Percentiles rank a stretch among this genome's conserved stretches.
phyloP scores from a whole-genome alignment of 1,139 yeast genomes.

The Debaryomycetaceae sp. region DNA sequence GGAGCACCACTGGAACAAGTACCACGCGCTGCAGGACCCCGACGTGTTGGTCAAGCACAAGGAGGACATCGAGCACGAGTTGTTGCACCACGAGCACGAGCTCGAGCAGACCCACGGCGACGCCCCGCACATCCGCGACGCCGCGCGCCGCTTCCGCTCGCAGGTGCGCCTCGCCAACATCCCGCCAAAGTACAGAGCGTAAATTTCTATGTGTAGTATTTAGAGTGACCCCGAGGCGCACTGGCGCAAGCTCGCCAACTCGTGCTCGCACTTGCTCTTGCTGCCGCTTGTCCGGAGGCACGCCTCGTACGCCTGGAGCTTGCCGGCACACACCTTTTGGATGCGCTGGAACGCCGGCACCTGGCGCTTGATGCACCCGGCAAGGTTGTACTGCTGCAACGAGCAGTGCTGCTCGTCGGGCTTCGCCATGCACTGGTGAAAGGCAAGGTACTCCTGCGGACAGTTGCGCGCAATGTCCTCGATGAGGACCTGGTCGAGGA shows the following conservation, averaged over 20 bases:
- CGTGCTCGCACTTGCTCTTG: constrained; percentile 31
- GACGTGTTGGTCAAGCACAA: constrained; percentile 75
- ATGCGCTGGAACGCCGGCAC: constrained; percentile 67
- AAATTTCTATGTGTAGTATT: constrained; percentile 3
- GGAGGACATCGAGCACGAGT: constrained; percentile 87
- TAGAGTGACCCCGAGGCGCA: constrained; percentile 30
- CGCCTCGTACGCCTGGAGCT: constrained; percentile 55
- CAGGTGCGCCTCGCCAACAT: constrained; percentile 35
- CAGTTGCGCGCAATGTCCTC: constrained; percentile 57
- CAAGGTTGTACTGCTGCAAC: constrained; percentile 46
- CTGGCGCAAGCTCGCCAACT: constrained; percentile 28
- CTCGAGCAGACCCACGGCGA: constrained; percentile 66
- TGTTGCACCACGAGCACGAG: constrained; percentile 82
- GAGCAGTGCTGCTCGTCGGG: constrained; percentile 46
- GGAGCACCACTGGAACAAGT: constrained; percentile 90
- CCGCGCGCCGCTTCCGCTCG: constrained; percentile 25
- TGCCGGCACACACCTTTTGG: constrained; percentile 52
- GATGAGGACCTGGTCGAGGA: constrained; percentile 27
- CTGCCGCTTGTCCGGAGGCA: constrained; percentile 44
- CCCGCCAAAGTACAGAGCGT: constrained; percentile 27
- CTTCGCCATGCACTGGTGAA: constrained; percentile 58
- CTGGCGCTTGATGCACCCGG: constrained; percentile 51
- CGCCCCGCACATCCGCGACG: constrained; percentile 37
- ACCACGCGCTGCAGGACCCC: constrained; percentile 78
- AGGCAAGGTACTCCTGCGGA: constrained; percentile 59